Evolutionary conservation across 2,329 filamentous ascomycete species (phyloP), one percentile per base, ranked within the genome.

Genomic region (Epichloe sp.): DNA sequence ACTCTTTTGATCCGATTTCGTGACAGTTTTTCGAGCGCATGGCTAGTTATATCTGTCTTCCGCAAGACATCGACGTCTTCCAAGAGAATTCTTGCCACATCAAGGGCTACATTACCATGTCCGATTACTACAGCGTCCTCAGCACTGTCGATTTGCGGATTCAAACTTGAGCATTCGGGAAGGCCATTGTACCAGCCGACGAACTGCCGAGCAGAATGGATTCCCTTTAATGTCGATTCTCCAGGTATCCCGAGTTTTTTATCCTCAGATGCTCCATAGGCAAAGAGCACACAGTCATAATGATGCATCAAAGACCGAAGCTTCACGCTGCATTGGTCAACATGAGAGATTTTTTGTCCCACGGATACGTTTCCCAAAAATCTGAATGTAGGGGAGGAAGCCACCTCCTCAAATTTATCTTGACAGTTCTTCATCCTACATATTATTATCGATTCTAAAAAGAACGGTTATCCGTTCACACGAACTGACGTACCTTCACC

Each of bases 101-200:
- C 93, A 46, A 98, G 72, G 0, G 93, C 93, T 8, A 98, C 93
- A 67, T 98, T 98, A 15, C 93, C 93, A 62, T 98, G 91, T 2
- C 93, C 93, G 56, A 98, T 82, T 46, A 98, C 77, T 35, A 96
- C 80, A 1, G 88, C 93, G 54, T 90, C 83, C 48, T 95, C 88
- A 0, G 85, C 86, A 10, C 75, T 72, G 0, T 80, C 78, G 26
- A 97, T 75, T 61, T 88, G 79, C 0, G 89, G 86, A n/a, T 77
- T 71, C 7, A 95, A 70, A 58, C 77, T 67, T 19, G 84, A 78
- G 62, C 86, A 86, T 59, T 94, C 86, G 0, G 93, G 93, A 3
- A 95, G 75, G 3, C 93, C 93, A 66, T 98, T 98, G 68, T 98
- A 98, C 93, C 93, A 98, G 17, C 90, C 93, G 1, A 98, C 93